phyloP scores from a whole-genome alignment of 2,329 filamentous ascomycete genomes.

The Penicillium sumatraense region DNA sequence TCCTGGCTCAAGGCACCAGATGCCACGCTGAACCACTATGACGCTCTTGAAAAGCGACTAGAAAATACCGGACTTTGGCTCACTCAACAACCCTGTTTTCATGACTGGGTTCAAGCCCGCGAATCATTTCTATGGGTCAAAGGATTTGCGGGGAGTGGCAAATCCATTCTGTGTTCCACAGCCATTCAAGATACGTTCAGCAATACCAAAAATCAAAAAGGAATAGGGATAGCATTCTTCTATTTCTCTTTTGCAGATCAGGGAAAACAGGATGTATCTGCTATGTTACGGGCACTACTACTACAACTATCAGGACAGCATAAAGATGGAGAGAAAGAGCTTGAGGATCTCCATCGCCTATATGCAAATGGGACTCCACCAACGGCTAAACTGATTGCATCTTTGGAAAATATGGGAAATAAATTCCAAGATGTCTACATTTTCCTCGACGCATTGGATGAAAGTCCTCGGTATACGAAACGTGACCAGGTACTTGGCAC shows the following conservation, averaged over 20 bases:
- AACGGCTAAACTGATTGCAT: not conserved
- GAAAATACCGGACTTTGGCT: conserved; percentile 41
- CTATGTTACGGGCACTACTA: conserved; percentile 31
- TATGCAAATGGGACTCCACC: not conserved
- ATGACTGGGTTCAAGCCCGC: conserved; percentile 26
- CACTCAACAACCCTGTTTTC: conserved; percentile 19
- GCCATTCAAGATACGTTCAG: conserved; percentile 29
- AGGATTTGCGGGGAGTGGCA: conserved; percentile 38
- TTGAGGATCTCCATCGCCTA: conserved; percentile 13
- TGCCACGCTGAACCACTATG: conserved; percentile 39
- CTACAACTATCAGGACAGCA: conserved; percentile 33
- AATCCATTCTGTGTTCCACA: conserved; percentile 38
- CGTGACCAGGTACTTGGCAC: conserved; percentile 9
- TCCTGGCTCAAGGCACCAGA: conserved; percentile 45
- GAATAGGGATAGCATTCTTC: conserved; percentile 22
- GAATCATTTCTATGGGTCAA: conserved; percentile 38
- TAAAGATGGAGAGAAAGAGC: conserved; percentile 13
- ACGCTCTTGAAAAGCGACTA: conserved; percentile 37
- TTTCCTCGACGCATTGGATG: conserved; percentile 19
- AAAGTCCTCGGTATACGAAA: conserved; percentile 10
- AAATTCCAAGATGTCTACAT: conserved; percentile 7
- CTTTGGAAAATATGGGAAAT: conserved; percentile 1
- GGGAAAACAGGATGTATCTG: conserved; percentile 26
- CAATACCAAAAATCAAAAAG: conserved; percentile 5
- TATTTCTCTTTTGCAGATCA: conserved; percentile 31